Conservation (phyloP, 2,329 filamentous ascomycete genomes). For the Coleophoma cylindrospora region DNA sequence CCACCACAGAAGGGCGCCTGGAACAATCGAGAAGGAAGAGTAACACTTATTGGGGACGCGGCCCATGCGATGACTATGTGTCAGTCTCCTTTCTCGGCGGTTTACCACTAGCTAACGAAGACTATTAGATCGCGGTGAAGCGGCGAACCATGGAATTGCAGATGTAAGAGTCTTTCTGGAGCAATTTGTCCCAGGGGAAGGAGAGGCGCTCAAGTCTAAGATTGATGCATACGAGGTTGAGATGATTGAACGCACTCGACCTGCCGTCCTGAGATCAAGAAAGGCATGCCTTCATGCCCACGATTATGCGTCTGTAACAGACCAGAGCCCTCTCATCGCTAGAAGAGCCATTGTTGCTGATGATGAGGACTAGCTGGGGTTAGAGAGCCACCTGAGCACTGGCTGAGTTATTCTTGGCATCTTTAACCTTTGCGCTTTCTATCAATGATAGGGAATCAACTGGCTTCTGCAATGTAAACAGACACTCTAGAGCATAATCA, state of each 20-base stretch:
- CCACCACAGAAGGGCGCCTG: constrained; percentile 24
- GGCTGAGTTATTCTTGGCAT: too few species aligned
- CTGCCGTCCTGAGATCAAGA: constrained; percentile 43
- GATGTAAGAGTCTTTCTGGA: constrained; percentile 39
- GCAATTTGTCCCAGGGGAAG: constrained; percentile 11
- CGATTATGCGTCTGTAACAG: constrained; percentile 29
- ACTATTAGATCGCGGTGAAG: constrained; percentile 32
- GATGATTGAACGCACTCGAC: constrained; percentile 34
- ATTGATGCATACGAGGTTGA: constrained; percentile 41
- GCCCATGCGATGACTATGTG: constrained; percentile 45
- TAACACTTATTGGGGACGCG: constrained; percentile 37
- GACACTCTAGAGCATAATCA: too few species aligned
- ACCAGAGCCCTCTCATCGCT: constrained; percentile 5
- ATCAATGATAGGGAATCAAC: too few species aligned
- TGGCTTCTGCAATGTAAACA: too few species aligned
- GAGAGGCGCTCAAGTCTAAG: constrained; percentile 39
- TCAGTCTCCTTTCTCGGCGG: constrained; percentile 30
- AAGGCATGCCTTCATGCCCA: constrained; percentile 49
- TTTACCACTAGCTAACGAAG: constrained; percentile 7
- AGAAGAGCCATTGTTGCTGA: constrained; percentile 1
- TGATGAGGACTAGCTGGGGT: not conserved
- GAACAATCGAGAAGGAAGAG: constrained; percentile 24
- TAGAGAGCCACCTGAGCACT: too few species aligned
- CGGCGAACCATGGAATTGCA: constrained; percentile 35
- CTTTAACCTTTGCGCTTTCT: too few species aligned